Conservation (phyloP, 768 basidiomycete species). For the Leccinum olivaceopallidum region DNA sequence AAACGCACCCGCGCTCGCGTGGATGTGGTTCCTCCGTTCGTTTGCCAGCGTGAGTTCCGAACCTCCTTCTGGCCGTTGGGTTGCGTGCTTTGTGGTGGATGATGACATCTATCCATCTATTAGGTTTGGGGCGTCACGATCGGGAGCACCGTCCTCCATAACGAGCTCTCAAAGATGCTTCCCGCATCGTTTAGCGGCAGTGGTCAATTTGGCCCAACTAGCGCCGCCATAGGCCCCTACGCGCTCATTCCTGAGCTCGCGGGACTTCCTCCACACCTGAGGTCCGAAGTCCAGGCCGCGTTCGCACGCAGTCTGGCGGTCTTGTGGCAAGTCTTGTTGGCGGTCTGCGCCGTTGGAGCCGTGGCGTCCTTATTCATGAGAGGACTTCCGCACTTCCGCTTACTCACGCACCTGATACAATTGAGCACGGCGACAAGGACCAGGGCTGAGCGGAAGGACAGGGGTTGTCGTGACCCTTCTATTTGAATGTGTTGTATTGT, state of each 20-base stretch:
- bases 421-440: not conserved
- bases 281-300: slow-evolving; percentile 38
- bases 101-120: not conserved
- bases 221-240: slow-evolving; percentile 31
- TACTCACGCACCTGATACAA: not conserved
- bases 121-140: slow-evolving; percentile 55
- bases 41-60: slow-evolving; percentile 26
- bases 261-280: slow-evolving; percentile 34
- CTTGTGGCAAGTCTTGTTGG: slow-evolving; percentile 47
- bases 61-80: too few species aligned
- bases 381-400: slow-evolving; percentile 14
- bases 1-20: slow-evolving; percentile 41
- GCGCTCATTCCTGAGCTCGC: slow-evolving; percentile 45
- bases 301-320: slow-evolving; percentile 40
- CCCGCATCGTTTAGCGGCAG: slow-evolving; percentile 36
- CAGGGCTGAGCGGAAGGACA: not conserved
- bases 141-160: slow-evolving; percentile 51
- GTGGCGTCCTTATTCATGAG: slow-evolving; percentile 21
- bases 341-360: slow-evolving; percentile 28
- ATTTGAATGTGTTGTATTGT: not conserved
- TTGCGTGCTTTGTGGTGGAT: not conserved
- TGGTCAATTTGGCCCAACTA: slow-evolving; percentile 25
- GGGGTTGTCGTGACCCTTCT: too few species aligned
- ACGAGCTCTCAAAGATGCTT: slow-evolving; percentile 43
- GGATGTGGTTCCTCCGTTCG: slow-evolving; percentile 35